Percentiles rank a stretch among this genome's conserved stretches.
Evolutionary conservation across 2,329 filamentous ascomycete species (phyloP).

Genomic region (Colletotrichum tanaceti): DNA sequence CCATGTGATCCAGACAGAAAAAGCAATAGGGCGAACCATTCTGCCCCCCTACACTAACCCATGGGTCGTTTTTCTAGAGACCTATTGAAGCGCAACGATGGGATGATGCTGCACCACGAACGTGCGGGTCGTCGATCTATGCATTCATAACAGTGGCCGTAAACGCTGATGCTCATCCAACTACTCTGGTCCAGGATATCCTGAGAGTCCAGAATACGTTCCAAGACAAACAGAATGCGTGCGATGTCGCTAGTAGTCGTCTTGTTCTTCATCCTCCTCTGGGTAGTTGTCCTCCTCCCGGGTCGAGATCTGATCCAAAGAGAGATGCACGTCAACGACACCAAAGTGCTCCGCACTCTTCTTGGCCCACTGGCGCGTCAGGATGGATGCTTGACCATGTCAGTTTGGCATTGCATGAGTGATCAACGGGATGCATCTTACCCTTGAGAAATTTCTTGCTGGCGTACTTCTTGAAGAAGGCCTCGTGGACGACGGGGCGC

Average conservation of each 20-base stretch:
- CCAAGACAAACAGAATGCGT: constrained; percentile 39
- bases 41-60: constrained; percentile 5
- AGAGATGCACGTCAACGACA: constrained; percentile 61
- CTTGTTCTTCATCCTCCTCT: constrained; percentile 44
- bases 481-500: constrained; percentile 90
- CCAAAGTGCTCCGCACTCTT: constrained; percentile 72
- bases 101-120: constrained; percentile 19
- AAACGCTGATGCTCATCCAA: constrained; percentile 40
- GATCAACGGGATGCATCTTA: constrained; percentile 58
- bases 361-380: constrained; percentile 94
- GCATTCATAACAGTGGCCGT: constrained; percentile 48
- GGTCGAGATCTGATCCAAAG: constrained; percentile 60
- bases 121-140: constrained; percentile 46
- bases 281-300: constrained; percentile 45
- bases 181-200: constrained; percentile 46
- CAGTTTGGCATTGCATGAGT: constrained; percentile 43
- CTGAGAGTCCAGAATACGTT: constrained; percentile 40
- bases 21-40: constrained; percentile 25
- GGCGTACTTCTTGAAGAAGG: constrained; percentile 99
- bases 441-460: constrained; percentile 99
- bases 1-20: constrained; percentile 27
- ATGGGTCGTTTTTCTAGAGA: background rate
- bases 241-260: constrained; percentile 39
- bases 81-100: constrained; percentile 13
- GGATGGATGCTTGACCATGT: constrained; percentile 77